These are phyloP conservation scores for Peltaster fructicola DNA, from an alignment of 2,329 filamentous ascomycete species.

Conservation along the genomic window DNA sequence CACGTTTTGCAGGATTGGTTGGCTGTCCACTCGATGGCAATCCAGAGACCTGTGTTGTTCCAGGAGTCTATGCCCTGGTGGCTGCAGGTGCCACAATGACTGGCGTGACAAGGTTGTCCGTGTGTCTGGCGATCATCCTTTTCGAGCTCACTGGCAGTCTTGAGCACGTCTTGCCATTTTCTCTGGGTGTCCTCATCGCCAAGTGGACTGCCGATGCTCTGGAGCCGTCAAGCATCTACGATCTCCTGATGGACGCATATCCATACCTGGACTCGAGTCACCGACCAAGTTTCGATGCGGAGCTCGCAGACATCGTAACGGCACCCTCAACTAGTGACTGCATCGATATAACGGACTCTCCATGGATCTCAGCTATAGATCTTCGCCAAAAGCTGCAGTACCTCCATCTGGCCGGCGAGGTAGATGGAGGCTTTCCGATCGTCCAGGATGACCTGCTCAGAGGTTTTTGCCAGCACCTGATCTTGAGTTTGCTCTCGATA, in stretches of 20 bases:
- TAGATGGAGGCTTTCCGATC: conserved; percentile 84
- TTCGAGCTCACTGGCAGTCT: conserved; percentile 92
- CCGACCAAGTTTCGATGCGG: conserved; percentile 75
- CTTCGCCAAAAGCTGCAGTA: conserved; percentile 67
- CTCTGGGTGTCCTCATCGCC: conserved; percentile 75
- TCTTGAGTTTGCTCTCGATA: conserved; percentile 81
- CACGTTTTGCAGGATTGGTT: conserved; percentile 55
- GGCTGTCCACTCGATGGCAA: conserved; percentile 49
- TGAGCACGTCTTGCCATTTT: conserved; percentile 90
- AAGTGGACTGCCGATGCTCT: conserved; percentile 97
- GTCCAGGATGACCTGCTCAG: conserved; percentile 62
- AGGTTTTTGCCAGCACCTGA: conserved; percentile 88
- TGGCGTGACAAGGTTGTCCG: conserved; percentile 80
- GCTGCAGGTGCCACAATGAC: conserved; percentile 96
- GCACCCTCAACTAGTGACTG: conserved; percentile 56
- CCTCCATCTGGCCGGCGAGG: conserved; percentile 68
- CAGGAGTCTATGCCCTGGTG: conserved; percentile 90
- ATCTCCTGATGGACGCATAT: conserved; percentile 91
- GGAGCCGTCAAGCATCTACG: conserved; percentile 88
- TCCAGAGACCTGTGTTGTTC: conserved; percentile 73
- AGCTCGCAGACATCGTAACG: conserved; percentile 72
- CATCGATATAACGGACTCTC: conserved; percentile 76
- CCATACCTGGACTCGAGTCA: conserved; percentile 95
- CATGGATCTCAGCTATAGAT: conserved; percentile 57
- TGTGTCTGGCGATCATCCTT: conserved; percentile 84